Evolutionary conservation across 139 green algal species (phyloP), one percentile per base, ranked within the genome.

Genomic region (Chlamydomonas schloesseri): DNA sequence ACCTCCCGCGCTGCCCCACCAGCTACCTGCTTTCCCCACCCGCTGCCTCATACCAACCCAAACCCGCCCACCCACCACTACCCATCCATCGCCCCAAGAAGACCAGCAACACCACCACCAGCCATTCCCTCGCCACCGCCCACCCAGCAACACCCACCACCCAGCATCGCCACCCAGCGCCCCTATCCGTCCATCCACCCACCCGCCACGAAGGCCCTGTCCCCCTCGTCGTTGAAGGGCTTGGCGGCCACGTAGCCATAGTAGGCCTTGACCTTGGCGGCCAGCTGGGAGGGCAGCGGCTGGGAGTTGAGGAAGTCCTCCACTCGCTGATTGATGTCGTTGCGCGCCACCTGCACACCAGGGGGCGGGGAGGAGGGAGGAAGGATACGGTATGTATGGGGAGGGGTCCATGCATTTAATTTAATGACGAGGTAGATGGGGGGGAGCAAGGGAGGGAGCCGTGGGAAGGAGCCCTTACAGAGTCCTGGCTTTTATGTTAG

Each of bases 231-330:
- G 31, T 81, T 81, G 74, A 71, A 57, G 14, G 47, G 55, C 53
- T 53, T 53, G 33, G 11, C 21, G 8, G 55, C 18, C 21, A 81
- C 58, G 33, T 29, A 60, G 36, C 3, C 33, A 58, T 72, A 82
- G 75, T 72, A 82, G 58, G 24, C 23, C 75, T 82, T 82, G 24
- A 82, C 60, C 21, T 23, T 34, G 34, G 58, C 31, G 23, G 75
- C 75, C 55, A 82, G 75, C 9, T 24, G 3, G 3, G 2, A 2
- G 75, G 58, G 36, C 58, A 72, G 58, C 14, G 36, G 23, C 36
- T 60, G 75, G 36, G 34, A 3, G 34, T 11, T 28, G 20, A 82
- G 75, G 26, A 82, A 71, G 24, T 71, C 60, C 23, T 58, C 58
- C 20, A 72, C 75, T 0, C 21, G 6, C 11, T 55, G 29, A 13